Evolutionary conservation across 345 rosid species (phyloP), one percentile per base, ranked within the genome.

Genomic region (Anacardium occidentale): DNA sequence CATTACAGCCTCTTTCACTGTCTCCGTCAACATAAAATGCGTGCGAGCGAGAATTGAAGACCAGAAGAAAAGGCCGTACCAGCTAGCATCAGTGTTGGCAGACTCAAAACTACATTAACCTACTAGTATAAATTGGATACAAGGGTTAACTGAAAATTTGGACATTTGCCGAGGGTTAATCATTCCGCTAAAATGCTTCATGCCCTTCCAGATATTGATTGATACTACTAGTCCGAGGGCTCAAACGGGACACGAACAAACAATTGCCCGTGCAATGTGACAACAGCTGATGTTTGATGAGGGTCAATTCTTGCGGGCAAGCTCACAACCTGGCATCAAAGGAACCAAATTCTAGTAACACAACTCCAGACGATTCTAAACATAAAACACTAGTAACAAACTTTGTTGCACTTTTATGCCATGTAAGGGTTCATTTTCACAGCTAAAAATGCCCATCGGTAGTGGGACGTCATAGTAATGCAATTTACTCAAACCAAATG

Each of bases 251-350:
- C 94, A 18, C 94, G 87, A n/a, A 87, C 85, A 51, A 82, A 85
- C 73, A 89, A 68, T 74, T 87, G 94, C 10, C 94, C 94, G 29
- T 89, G 94, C 62, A 89, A 70, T 63, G 91, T 89, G 53, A 89
- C 94, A 64, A 89, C 91, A 0, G 94, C 91, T 4, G 94, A 84
- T 48, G 94, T 87, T 26, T 85, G 90, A 74, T 78, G 89, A 9
- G 94, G 87, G 63, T 87, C 91, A 7, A 89, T 89, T 78, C 90
- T 81, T 7, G 83, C 77, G 8, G 94, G 90, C 59, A 89, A 81
- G 82, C 73, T 86, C 15, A 89, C 84, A 63, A 89, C 90, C 94
- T 89, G 79, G 25, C 48, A 72, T 54, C 45, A 70, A 1, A 22
- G 56, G n/a, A 14, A 50, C 18, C 18, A 58, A 44, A 8, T 44